These are phyloP conservation scores for Vicia villosa DNA, from an alignment of 306 rosid genomes.

Conservation along the genomic window DNA sequence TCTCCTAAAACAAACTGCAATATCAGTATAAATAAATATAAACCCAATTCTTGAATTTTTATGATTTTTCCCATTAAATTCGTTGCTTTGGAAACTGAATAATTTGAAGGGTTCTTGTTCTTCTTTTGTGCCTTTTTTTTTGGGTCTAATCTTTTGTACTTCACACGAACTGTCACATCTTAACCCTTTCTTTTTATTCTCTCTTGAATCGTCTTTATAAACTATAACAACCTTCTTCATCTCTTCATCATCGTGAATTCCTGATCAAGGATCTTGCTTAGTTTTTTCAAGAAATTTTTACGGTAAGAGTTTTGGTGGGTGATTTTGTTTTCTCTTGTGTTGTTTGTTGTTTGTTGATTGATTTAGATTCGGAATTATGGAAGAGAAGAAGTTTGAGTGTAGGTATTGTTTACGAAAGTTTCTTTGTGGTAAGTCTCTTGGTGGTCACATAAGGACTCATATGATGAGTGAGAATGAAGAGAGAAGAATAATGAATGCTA, in stretches of 20 bases:
- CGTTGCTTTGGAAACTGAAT: constrained; percentile 45
- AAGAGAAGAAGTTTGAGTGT: constrained; percentile 65
- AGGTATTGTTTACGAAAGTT: constrained; percentile 66
- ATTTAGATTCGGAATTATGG: constrained; percentile 40
- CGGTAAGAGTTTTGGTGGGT: constrained; percentile 45
- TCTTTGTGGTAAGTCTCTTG: constrained; percentile 76
- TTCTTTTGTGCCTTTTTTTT: constrained; percentile 27
- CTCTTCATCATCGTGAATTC: too few relatives aligned
- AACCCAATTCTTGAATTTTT: constrained; percentile 44
- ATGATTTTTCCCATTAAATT: constrained; percentile 23
- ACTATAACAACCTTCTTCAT: constrained; percentile 55
- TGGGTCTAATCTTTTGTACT: constrained; percentile 78
- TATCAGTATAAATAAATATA: constrained; percentile 27
- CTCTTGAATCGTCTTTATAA: constrained; percentile 37
- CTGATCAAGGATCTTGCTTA: constrained; percentile 41
- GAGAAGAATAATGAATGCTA: background rate
- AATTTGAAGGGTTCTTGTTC: constrained; percentile 43
- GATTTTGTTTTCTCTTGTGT: constrained; percentile 34
- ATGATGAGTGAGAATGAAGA: constrained; percentile 49
- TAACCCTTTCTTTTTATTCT: constrained; percentile 50
- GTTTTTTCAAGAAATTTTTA: constrained; percentile 29
- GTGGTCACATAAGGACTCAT: constrained; percentile 84
- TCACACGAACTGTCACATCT: constrained; percentile 70
- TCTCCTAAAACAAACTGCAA: constrained; percentile 76
- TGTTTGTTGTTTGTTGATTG: constrained; percentile 14